Percentiles rank a stretch among this genome's conserved stretches.
Conservation (phyloP, 2,329 filamentous ascomycete genomes). For the Claviceps sp. region DNA sequence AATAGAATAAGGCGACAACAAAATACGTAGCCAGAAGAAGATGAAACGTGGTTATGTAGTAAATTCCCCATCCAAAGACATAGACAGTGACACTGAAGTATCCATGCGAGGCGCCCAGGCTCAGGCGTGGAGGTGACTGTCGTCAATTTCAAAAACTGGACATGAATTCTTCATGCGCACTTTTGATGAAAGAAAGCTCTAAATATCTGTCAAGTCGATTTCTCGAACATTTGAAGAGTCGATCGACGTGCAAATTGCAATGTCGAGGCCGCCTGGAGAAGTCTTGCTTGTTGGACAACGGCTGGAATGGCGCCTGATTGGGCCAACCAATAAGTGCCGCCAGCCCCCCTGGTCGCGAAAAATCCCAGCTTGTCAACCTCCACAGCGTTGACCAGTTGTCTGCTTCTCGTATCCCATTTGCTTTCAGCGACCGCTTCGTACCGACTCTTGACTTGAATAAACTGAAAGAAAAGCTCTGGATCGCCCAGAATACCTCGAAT, state of each 20-base stretch:
- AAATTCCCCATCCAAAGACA: not conserved
- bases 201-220: no score
- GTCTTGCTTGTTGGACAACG: not conserved
- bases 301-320: slow-evolving; percentile 12
- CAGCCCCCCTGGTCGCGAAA: slow-evolving; percentile 6
- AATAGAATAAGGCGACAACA: not conserved
- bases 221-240: not conserved
- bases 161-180: not conserved
- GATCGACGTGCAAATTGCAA: not conserved
- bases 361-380: slow-evolving; percentile 6
- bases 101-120: not conserved
- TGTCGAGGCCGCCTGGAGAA: not conserved
- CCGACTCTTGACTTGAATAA: not conserved
- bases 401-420: not conserved
- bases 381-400: not conserved
- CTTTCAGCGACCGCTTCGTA: not conserved
- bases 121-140: not conserved
- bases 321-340: slow-evolving; percentile 16
- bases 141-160: not conserved
- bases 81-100: not conserved
- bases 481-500: not conserved
- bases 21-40: no score
- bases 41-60: no score
- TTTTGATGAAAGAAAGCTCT: not conserved
- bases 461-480: not conserved